Evolutionary conservation across 176 grass and related monocot genomes (phyloP).

Genomic region (Dendrocalamus sinicus): DNA sequence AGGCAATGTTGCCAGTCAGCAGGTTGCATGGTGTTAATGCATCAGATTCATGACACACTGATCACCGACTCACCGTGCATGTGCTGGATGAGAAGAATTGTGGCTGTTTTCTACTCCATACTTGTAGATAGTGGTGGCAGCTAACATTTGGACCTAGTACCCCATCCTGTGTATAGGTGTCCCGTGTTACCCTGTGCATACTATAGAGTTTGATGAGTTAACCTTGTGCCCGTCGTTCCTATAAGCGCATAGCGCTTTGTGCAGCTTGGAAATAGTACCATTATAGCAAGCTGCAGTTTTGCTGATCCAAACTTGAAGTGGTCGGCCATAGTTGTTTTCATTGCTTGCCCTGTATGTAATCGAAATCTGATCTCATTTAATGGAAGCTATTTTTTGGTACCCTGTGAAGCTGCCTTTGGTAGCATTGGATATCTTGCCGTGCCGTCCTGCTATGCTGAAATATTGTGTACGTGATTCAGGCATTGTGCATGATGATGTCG

Average conservation of each 20-base stretch:
- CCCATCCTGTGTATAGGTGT: conserved; percentile 48
- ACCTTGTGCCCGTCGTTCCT: conserved; percentile 41
- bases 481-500: neutral
- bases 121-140: conserved; percentile 62
- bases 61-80: conserved; percentile 35
- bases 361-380: conserved; percentile 59
- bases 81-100: conserved; percentile 37
- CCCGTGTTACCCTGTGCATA: conserved; percentile 64
- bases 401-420: conserved; percentile 8
- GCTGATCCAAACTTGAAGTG: conserved; percentile 54
- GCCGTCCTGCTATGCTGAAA: neutral
- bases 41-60: conserved; percentile 19
- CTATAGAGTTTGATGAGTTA: conserved; percentile 57
- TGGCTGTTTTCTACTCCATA: conserved; percentile 42
- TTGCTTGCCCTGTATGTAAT: conserved; percentile 63
- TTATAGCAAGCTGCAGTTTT: conserved; percentile 72
- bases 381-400: conserved; percentile 53
- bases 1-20: conserved; percentile 7
- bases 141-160: conserved; percentile 64
- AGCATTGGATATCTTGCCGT: neutral
- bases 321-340: conserved; percentile 44
- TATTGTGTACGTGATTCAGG: neutral
- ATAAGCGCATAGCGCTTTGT: conserved; percentile 44
- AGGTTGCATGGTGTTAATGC: neutral
- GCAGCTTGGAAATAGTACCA: conserved; percentile 54